Evolutionary conservation across 805 yeast species (phyloP), one percentile per base, ranked within the genome.

Genomic region (Tetrapisispora nanseiensis): DNA sequence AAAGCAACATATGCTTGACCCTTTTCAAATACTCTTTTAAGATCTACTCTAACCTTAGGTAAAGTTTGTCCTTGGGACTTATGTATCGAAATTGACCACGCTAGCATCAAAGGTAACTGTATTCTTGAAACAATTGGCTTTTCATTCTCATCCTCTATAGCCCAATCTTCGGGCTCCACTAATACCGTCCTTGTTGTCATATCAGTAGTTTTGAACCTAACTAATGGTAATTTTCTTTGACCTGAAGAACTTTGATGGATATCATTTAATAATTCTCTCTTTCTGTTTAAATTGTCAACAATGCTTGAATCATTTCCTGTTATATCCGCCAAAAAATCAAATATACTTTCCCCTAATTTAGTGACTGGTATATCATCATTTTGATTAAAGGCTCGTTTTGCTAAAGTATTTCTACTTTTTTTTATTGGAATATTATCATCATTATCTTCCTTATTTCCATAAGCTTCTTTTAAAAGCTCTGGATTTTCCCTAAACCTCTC

Each of bases 1-100:
- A 92, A 66, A 0, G 97, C 98, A 24, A 92, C 98, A 57, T 92
- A 92, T 0, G 95, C 94, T 59, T 92, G 98, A 0, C 98, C 98
- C 41, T 76, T 79, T 56, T 89, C 97, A 62, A 90, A 90, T 1
- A 83, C 78, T 43, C 71, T 70, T 29, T 72, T 68, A 46, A 90
- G 69, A 58, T 92, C 95, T 6, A 90, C 95, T 47, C 73, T 73
- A 4, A 85, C 87, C 42, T 75, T 70, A 4, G 81, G 78, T 34
- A 87, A 62, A 0, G 97, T 84, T 62, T 90, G 89, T 1, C 98
- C 98, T 60, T 90, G 98, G 0, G 97, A 80, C 64, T 92, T 90
- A 59, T 92, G 98, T 35, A 92, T 89, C 0, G 97, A 87, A 34
- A 92, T 63, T 0, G 98, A 87, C 97, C 97, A 92, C 0, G 98